A percentile compares a stretch with the other conserved stretches of the same genome.
phyloP scores from a whole-genome alignment of 768 basidiomycete species.

The Termitomyces sp. region DNA sequence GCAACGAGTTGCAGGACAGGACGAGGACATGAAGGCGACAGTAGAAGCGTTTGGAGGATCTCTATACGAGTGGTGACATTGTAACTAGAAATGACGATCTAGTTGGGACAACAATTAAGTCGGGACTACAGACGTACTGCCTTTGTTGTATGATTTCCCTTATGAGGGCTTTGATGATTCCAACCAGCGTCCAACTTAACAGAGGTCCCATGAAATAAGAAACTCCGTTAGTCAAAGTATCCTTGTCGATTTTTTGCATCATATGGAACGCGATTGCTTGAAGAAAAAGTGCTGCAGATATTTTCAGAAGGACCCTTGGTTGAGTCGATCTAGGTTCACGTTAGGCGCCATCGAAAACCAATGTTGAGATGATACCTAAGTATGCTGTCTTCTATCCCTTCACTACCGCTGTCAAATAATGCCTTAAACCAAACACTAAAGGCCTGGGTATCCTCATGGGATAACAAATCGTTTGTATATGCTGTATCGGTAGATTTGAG shows the following conservation, averaged over 20 bases:
- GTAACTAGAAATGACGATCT: neutral
- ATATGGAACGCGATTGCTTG: slow-evolving; percentile 48
- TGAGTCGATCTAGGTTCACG: slow-evolving; percentile 50
- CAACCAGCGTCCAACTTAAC: slow-evolving; percentile 76
- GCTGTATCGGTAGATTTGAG: slow-evolving; percentile 43
- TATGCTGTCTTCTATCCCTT: slow-evolving; percentile 81
- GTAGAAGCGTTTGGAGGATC: slow-evolving; percentile 60
- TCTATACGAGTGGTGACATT: slow-evolving; percentile 47
- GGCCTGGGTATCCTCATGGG: slow-evolving; percentile 35
- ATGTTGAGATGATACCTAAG: slow-evolving; percentile 36
- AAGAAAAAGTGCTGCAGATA: slow-evolving; percentile 62
- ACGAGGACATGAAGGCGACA: slow-evolving; percentile 58
- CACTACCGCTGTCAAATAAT: slow-evolving; percentile 68
- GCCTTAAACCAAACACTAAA: slow-evolving; percentile 69
- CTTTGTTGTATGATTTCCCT: slow-evolving; percentile 55
- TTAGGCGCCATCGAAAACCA: neutral
- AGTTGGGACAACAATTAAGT: neutral
- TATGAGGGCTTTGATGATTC: slow-evolving; percentile 59
- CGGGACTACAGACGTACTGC: slow-evolving; percentile 28
- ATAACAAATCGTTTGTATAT: slow-evolving; percentile 33
- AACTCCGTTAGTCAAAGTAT: slow-evolving; percentile 66
- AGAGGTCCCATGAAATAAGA: slow-evolving; percentile 72
- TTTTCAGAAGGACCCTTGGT: slow-evolving; percentile 59
- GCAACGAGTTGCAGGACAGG: slow-evolving; percentile 64
- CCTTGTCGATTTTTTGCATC: slow-evolving; percentile 56